phyloP scores from a whole-genome alignment of 805 yeast species.

The Candida boidinii region DNA sequence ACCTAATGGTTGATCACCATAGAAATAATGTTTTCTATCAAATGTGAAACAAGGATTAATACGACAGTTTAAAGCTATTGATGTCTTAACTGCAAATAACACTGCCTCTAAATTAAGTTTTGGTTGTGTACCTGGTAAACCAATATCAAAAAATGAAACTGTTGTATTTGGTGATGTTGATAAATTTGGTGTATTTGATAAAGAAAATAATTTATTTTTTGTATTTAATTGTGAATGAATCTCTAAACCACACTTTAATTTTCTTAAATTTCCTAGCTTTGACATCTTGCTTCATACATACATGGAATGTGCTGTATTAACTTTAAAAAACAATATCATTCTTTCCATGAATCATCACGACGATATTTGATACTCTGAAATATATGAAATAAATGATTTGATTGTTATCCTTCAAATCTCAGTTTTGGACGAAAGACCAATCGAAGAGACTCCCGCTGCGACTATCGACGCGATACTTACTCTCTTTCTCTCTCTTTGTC shows the following conservation, averaged over 20 bases:
- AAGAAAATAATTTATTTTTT: slow-evolving; percentile 65
- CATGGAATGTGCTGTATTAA: too few relatives aligned
- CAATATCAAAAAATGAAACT: slow-evolving; percentile 73
- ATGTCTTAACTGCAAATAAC: slow-evolving; percentile 61
- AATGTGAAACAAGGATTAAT: slow-evolving; percentile 55
- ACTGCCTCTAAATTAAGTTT: slow-evolving; percentile 67
- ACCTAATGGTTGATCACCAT: slow-evolving; percentile 94
- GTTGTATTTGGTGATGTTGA: slow-evolving; percentile 51
- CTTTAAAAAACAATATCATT: background rate
- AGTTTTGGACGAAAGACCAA: too few relatives aligned
- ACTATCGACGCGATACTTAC: too few relatives aligned
- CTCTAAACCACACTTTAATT: slow-evolving; percentile 79
- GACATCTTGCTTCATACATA: slow-evolving; percentile 4
- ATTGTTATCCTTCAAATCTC: too few relatives aligned
- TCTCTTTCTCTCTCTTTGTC: too few relatives aligned
- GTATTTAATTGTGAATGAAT: slow-evolving; percentile 88
- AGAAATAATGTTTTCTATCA: slow-evolving; percentile 93
- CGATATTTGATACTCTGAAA: too few relatives aligned
- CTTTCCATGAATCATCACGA: background rate
- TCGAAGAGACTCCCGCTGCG: too few relatives aligned
- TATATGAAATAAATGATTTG: too few relatives aligned
- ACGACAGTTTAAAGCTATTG: slow-evolving; percentile 55
- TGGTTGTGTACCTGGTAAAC: slow-evolving; percentile 93
- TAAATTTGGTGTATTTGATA: slow-evolving; percentile 36
- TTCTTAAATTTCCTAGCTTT: too few relatives aligned